Percentiles rank a stretch among this genome's conserved stretches.
These are phyloP conservation scores for Cladosporium sp. DNA, from an alignment of 2,329 filamentous ascomycete genomes.

Conservation along the genomic window DNA sequence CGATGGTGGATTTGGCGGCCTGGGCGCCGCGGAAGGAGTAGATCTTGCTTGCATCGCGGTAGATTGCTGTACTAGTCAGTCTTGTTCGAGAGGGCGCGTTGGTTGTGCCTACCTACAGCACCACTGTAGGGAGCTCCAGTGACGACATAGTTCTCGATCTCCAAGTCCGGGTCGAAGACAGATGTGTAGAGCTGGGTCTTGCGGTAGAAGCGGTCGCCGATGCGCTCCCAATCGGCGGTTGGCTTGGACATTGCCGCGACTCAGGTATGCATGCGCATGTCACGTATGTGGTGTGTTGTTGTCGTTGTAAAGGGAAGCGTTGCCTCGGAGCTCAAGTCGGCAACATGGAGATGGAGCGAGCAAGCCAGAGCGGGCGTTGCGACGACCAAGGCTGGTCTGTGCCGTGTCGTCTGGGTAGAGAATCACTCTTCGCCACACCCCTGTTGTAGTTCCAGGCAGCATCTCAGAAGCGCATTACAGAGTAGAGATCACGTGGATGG, in stretches of 20 bases:
- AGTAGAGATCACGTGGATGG: not conserved
- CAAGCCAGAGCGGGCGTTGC: not conserved
- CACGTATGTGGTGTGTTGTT: not conserved
- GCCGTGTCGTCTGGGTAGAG: not conserved
- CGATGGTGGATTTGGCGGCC: conserved; percentile 77
- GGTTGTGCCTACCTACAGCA: conserved; percentile 69
- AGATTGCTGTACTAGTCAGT: conserved; percentile 64
- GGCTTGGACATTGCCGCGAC: conserved; percentile 55
- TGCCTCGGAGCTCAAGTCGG: not conserved
- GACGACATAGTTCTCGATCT: conserved; percentile 92
- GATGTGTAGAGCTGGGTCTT: conserved; percentile 91
- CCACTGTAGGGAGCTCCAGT: conserved; percentile 90
- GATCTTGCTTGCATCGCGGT: conserved; percentile 84
- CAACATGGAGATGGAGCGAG: not conserved
- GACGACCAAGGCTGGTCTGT: conserved; percentile 2
- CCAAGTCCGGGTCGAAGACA: conserved; percentile 88
- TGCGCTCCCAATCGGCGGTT: conserved; percentile 89
- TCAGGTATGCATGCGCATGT: conserved; percentile 3
- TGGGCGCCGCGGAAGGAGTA: conserved; percentile 73
- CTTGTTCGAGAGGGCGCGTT: conserved; percentile 6
- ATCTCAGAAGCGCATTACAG: not conserved
- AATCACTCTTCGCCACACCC: not conserved
- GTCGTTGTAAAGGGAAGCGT: not conserved
- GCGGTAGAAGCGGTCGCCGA: conserved; percentile 92
- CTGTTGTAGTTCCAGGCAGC: not conserved